These are phyloP conservation scores for Gnomoniopsis sp. DNA, from an alignment of 2,329 filamentous ascomycete genomes.

Conservation along the genomic window DNA sequence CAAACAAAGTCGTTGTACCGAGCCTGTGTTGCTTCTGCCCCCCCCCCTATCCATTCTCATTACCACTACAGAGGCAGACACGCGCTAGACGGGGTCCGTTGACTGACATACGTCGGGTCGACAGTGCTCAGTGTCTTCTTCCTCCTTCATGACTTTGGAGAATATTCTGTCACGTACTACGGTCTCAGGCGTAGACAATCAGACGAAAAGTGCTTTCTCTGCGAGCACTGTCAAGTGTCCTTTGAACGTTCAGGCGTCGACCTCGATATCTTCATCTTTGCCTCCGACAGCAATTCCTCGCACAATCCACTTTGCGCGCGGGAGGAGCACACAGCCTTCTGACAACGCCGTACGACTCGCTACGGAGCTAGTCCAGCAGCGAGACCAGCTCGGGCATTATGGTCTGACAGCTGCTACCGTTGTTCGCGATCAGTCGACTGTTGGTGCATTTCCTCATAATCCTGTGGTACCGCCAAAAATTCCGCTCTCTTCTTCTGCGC, in stretches of 20 bases:
- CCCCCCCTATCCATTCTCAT: constrained; percentile 9
- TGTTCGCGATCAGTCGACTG: constrained; percentile 20
- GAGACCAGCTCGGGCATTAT: constrained; percentile 27
- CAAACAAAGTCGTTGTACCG: not conserved
- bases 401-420: constrained; percentile 25
- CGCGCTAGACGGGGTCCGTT: constrained; percentile 12
- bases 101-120: constrained; percentile 18
- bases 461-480: not conserved
- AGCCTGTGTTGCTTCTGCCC: not conserved
- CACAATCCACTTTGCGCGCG: not conserved
- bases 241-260: not conserved
- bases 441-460: constrained; percentile 16
- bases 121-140: constrained; percentile 13
- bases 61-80: constrained; percentile 4
- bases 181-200: constrained; percentile 1
- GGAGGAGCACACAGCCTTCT: constrained; percentile 1
- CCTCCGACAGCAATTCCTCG: constrained; percentile 7
- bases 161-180: constrained; percentile 5
- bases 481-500: constrained; percentile 13
- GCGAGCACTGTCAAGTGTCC: not conserved
- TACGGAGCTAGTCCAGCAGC: constrained; percentile 17
- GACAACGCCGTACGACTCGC: constrained; percentile 17
- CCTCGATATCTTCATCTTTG: not conserved
- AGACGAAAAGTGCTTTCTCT: constrained; percentile 2
- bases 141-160: constrained; percentile 18